A percentile compares a stretch with the other conserved stretches of the same genome.
These are phyloP conservation scores for Penicillium cataractarum DNA, from an alignment of 495 filamentous ascomycete species.

Conservation along the genomic window DNA sequence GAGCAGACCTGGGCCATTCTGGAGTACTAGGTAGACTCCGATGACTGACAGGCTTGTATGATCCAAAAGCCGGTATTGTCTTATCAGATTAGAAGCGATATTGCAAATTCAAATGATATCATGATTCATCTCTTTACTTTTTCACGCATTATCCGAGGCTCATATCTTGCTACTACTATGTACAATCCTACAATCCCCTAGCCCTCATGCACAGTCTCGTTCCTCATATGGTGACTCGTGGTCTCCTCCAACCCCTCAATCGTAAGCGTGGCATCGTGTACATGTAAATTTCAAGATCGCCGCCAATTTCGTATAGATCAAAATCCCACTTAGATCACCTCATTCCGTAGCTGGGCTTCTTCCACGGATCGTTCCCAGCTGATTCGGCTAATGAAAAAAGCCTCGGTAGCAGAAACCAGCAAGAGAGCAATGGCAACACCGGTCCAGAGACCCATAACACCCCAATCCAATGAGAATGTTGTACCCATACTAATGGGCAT, in stretches of 20 bases:
- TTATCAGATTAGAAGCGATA: constrained; percentile 9
- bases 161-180: constrained; percentile 1
- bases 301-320: background rate
- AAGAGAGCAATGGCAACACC: constrained; percentile 73
- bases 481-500: constrained; percentile 81
- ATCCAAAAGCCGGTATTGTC: constrained; percentile 5
- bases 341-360: constrained; percentile 72
- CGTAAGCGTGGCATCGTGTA: background rate
- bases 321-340: constrained; percentile 45
- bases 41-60: background rate
- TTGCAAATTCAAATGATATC: constrained; percentile 33
- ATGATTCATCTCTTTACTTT: constrained; percentile 30
- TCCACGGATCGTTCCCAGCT: constrained; percentile 76
- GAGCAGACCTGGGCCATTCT: constrained; percentile 79
- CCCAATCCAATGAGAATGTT: constrained; percentile 73
- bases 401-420: constrained; percentile 68
- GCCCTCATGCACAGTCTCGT: too few relatives aligned
- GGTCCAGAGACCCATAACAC: constrained; percentile 76
- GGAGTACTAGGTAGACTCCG: constrained; percentile 50
- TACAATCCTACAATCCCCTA: too few relatives aligned
- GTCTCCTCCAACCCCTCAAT: background rate
- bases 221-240: too few relatives aligned
- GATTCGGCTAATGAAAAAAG: constrained; percentile 63
- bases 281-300: background rate
- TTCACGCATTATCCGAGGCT: background rate